Conservation (phyloP, 2,329 filamentous ascomycete species). For the Ophiostoma ulmi region DNA sequence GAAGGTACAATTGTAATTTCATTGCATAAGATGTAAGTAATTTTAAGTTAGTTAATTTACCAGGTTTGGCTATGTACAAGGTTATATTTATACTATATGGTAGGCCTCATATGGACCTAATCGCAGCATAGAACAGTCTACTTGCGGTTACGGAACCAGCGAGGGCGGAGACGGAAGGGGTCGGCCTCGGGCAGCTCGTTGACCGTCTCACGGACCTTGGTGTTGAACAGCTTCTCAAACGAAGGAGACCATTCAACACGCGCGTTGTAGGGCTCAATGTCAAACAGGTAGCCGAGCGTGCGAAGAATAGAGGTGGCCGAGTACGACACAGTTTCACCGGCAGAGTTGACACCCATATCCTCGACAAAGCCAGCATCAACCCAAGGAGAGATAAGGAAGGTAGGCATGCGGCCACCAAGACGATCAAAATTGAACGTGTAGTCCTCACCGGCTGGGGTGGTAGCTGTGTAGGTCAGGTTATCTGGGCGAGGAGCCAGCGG, state of each 20-base stretch:
- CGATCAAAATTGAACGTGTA: constrained; percentile 40
- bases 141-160: constrained; percentile 12
- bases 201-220: constrained; percentile 19
- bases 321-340: constrained; percentile 37
- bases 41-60: neutral
- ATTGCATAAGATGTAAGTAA: no score
- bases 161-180: constrained; percentile 4
- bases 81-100: no score
- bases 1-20: no score
- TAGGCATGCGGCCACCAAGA: constrained; percentile 42
- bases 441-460: constrained; percentile 34
- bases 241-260: constrained; percentile 38
- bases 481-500: constrained; percentile 40
- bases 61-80: neutral
- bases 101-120: no score
- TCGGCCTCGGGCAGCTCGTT: constrained; percentile 20
- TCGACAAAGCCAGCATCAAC: constrained; percentile 40
- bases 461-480: constrained; percentile 36
- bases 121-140: neutral
- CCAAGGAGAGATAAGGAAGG: constrained; percentile 42
- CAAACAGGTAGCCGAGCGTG: constrained; percentile 41
- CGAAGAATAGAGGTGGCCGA: constrained; percentile 42
- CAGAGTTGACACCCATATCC: constrained; percentile 34
- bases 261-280: constrained; percentile 36
- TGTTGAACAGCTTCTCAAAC: constrained; percentile 33